phyloP scores from a whole-genome alignment of 176 grass and related monocot species.

The Puccinellia tenuiflora region DNA sequence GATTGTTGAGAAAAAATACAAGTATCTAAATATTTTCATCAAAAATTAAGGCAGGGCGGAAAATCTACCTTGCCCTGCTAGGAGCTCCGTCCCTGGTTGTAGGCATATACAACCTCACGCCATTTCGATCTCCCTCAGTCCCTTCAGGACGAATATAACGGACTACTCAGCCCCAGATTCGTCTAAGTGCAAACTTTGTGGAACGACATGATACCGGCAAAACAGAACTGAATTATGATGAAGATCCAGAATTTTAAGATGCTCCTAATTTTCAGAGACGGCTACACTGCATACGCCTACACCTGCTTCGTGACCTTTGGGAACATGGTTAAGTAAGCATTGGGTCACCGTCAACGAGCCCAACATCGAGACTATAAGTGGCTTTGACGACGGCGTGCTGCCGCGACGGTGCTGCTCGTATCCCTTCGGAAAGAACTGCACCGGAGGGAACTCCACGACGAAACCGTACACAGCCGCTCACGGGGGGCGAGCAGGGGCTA shows the following conservation, averaged over 20 bases:
- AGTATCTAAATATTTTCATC: too few relatives aligned
- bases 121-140: conserved; percentile 74
- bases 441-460: conserved; percentile 55
- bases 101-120: conserved; percentile 76
- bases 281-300: conserved; percentile 62
- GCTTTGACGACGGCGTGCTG: conserved; percentile 47
- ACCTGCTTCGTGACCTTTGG: conserved; percentile 82
- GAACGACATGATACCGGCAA: neutral
- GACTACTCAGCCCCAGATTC: conserved; percentile 49
- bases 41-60: too few relatives aligned
- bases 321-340: conserved; percentile 67
- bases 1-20: too few relatives aligned
- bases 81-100: too few relatives aligned
- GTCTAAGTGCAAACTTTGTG: conserved; percentile 20
- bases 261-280: conserved; percentile 44
- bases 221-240: neutral
- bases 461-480: conserved; percentile 69
- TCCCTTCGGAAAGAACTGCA: conserved; percentile 50
- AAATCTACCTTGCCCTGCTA: too few relatives aligned
- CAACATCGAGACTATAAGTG: conserved; percentile 53
- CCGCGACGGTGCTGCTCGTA: conserved; percentile 60
- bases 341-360: conserved; percentile 83
- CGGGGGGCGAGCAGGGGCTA: too few relatives aligned
- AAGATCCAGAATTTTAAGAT: neutral
- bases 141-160: conserved; percentile 59